phyloP scores from a whole-genome alignment of 768 basidiomycete species.

The Clitopilus hobsonii region DNA sequence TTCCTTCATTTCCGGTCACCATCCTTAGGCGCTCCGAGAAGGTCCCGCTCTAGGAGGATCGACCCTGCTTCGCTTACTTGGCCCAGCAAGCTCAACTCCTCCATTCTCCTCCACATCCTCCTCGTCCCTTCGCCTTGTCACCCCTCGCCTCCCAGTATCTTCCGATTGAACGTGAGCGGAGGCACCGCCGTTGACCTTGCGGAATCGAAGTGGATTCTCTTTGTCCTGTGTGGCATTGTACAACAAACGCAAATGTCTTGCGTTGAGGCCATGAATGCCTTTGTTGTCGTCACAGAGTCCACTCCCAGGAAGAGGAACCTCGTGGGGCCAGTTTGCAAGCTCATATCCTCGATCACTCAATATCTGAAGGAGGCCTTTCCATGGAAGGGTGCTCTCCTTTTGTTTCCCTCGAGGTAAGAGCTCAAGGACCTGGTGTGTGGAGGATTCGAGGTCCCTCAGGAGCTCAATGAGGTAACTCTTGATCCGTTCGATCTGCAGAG shows the following conservation, averaged over 20 bases:
- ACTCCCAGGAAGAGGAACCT: slow-evolving; percentile 1
- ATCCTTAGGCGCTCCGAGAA: no score
- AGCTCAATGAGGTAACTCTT: not conserved
- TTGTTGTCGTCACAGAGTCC: slow-evolving; percentile 2
- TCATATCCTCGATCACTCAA: not conserved
- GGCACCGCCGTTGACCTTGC: no score
- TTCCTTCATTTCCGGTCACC: no score
- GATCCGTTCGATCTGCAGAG: not conserved
- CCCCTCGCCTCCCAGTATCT: no score
- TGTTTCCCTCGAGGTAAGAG: not conserved
- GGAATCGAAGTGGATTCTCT: not conserved
- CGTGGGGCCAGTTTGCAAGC: slow-evolving; percentile 1
- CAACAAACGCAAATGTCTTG: not conserved
- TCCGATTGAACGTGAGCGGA: no score
- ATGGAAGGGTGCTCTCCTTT: not conserved
- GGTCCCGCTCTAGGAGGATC: no score
- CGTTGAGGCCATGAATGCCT: not conserved
- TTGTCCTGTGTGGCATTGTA: not conserved
- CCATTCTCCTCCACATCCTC: no score
- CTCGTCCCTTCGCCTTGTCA: no score
- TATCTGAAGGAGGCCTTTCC: not conserved
- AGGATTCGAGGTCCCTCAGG: not conserved
- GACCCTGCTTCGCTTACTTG: no score
- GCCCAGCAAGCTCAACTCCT: no score
- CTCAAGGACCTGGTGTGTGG: not conserved